phyloP scores from a whole-genome alignment of 768 basidiomycete genomes.

The Botryobasidium botryosum region DNA sequence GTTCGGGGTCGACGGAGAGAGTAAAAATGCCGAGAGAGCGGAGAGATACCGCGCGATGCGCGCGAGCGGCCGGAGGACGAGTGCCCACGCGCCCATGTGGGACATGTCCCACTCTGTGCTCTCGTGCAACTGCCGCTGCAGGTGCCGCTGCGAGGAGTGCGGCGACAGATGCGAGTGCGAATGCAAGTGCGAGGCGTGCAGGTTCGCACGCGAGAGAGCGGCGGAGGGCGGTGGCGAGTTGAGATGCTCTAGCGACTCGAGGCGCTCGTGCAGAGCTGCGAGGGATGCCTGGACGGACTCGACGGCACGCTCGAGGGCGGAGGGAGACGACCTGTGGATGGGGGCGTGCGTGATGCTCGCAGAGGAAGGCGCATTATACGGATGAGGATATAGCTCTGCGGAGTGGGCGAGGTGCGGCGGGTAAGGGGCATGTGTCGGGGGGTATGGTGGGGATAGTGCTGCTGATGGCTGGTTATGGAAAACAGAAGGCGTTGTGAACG shows the following conservation, averaged over 20 bases:
- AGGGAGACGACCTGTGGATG: conserved; percentile 3
- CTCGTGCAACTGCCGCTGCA: conserved; percentile 1
- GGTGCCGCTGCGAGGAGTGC: background rate
- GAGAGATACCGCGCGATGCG: conserved; percentile 32
- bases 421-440: conserved; percentile 1
- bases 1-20: conserved; percentile 14
- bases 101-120: conserved; percentile 47
- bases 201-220: background rate
- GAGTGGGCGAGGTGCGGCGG: conserved; percentile 1
- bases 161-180: background rate
- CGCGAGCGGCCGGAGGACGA: conserved; percentile 48
- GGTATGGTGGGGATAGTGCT: conserved; percentile 1
- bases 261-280: conserved; percentile 63
- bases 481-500: conserved; percentile 62
- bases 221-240: background rate
- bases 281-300: conserved; percentile 69
- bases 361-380: background rate
- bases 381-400: conserved; percentile 4
- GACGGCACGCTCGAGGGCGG: conserved; percentile 53
- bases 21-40: background rate
- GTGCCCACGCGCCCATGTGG: conserved; percentile 71
- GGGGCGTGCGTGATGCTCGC: background rate
- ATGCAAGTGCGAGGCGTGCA: too few relatives aligned
- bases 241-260: conserved; percentile 34
- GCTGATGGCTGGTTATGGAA: conserved; percentile 17